Percentiles rank a stretch among this genome's conserved stretches.
These are phyloP conservation scores for Kodamaea laetipori DNA, from an alignment of 805 yeast genomes.

Conservation along the genomic window DNA sequence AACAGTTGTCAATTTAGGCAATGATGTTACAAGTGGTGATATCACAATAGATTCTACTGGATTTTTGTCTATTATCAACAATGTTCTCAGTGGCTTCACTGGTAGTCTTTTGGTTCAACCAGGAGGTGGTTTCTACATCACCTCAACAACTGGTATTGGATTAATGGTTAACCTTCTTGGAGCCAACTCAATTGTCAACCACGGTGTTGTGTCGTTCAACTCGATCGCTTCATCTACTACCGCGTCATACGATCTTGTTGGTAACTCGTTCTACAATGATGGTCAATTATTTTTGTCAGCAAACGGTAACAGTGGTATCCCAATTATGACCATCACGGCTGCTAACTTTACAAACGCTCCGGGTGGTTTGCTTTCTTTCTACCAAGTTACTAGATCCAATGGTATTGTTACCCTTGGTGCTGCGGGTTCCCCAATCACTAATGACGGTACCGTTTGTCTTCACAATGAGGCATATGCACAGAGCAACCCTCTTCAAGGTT, in stretches of 20 bases:
- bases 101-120: slow-evolving; percentile 17
- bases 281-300: slow-evolving; percentile 16
- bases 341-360: too few relatives aligned
- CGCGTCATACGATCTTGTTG: too few relatives aligned
- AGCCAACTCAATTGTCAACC: slow-evolving; percentile 9
- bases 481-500: slow-evolving; percentile 24
- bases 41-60: slow-evolving; percentile 18
- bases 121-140: slow-evolving; percentile 20
- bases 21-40: background rate
- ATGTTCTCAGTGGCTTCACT: slow-evolving; percentile 13
- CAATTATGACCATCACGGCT: slow-evolving; percentile 15
- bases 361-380: slow-evolving; percentile 23
- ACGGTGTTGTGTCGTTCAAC: slow-evolving; percentile 24
- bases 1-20: background rate
- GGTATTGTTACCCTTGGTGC: slow-evolving; percentile 8
- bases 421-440: slow-evolving; percentile 14
- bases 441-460: slow-evolving; percentile 25
- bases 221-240: too few relatives aligned
- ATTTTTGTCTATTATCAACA: slow-evolving; percentile 20
- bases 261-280: slow-evolving; percentile 11
- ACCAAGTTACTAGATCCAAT: slow-evolving; percentile 18
- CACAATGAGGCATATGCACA: slow-evolving; percentile 22
- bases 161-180: slow-evolving; percentile 11
- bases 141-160: slow-evolving; percentile 12
- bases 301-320: slow-evolving; percentile 14